Percentiles rank a stretch among this genome's conserved stretches.
These are phyloP conservation scores for Termitomyces sp. DNA, from an alignment of 768 basidiomycete genomes.

Conservation along the genomic window DNA sequence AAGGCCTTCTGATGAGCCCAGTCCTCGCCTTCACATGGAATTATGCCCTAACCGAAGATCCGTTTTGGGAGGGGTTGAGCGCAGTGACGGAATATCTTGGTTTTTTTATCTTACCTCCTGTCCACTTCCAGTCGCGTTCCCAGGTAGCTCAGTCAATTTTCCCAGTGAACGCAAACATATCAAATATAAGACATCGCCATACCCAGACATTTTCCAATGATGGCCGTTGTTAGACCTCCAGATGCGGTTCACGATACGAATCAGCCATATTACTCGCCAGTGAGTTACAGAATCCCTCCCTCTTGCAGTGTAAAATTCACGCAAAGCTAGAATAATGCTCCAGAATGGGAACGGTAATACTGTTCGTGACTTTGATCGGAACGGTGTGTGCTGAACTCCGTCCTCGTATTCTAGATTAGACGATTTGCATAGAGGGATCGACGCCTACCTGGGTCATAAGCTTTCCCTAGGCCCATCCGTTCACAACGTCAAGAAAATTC, in stretches of 20 bases:
- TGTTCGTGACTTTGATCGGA: not conserved
- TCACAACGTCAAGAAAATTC: not conserved
- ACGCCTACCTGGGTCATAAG: conserved; percentile 7
- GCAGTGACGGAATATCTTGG: too few relatives aligned
- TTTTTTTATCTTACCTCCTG: too few relatives aligned
- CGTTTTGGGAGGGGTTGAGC: too few relatives aligned
- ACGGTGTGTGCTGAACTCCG: too few relatives aligned
- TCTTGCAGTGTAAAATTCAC: not conserved
- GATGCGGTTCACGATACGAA: not conserved
- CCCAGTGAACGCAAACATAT: not conserved
- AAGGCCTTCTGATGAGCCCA: too few relatives aligned
- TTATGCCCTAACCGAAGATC: too few relatives aligned
- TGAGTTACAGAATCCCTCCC: not conserved
- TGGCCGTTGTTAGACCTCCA: not conserved
- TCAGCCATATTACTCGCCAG: not conserved
- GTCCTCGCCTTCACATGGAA: too few relatives aligned
- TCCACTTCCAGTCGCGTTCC: not conserved
- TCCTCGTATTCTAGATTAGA: not conserved
- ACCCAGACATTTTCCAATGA: not conserved
- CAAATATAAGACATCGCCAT: not conserved
- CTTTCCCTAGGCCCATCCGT: not conserved
- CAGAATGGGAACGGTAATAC: not conserved
- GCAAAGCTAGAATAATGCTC: not conserved
- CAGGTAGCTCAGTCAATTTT: not conserved
- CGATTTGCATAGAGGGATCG: conserved; percentile 7